Percentiles rank a stretch among this genome's conserved stretches.
Conservation (phyloP, 23 red algal species). For the Gracilaria domingensis region DNA sequence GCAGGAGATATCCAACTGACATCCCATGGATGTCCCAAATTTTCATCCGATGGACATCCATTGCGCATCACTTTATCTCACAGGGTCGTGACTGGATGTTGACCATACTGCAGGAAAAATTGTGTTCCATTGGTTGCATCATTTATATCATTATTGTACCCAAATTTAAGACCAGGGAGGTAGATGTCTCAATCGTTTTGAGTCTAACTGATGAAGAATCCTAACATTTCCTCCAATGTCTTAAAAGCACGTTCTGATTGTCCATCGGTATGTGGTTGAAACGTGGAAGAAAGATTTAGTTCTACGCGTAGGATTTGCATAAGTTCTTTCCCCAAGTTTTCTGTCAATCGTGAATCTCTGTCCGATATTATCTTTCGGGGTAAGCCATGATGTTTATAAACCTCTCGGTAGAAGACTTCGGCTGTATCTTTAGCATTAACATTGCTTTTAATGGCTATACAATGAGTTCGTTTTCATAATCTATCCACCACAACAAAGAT, state of each 20-base stretch:
- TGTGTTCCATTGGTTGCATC: constrained; percentile 35
- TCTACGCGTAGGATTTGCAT: constrained; percentile 21
- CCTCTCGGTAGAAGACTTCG: constrained; percentile 18
- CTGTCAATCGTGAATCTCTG: constrained; percentile 36
- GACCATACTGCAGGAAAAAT: constrained; percentile 45
- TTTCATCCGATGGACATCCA: too few species aligned
- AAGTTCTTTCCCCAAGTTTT: constrained; percentile 15
- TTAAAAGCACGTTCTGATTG: constrained; percentile 37
- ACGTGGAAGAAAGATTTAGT: constrained; percentile 36
- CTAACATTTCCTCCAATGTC: constrained; percentile 35
- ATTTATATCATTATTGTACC: constrained; percentile 33
- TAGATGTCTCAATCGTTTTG: constrained; percentile 35
- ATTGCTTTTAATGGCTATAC: neutral
- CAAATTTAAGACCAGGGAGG: constrained; percentile 42
- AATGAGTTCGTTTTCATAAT: constrained; percentile 33
- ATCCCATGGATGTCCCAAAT: too few species aligned
- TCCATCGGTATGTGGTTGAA: constrained; percentile 50
- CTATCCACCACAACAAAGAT: constrained; percentile 34
- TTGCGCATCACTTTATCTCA: too few species aligned
- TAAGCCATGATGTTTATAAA: constrained; percentile 28
- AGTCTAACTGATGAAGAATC: constrained; percentile 32
- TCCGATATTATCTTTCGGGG: constrained; percentile 33
- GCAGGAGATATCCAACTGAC: too few species aligned
- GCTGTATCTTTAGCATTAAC: constrained; percentile 35
- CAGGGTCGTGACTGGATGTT: too few species aligned